These are phyloP conservation scores for Madurella mycetomatis DNA, from an alignment of 2,329 filamentous ascomycete species.

Conservation along the genomic window DNA sequence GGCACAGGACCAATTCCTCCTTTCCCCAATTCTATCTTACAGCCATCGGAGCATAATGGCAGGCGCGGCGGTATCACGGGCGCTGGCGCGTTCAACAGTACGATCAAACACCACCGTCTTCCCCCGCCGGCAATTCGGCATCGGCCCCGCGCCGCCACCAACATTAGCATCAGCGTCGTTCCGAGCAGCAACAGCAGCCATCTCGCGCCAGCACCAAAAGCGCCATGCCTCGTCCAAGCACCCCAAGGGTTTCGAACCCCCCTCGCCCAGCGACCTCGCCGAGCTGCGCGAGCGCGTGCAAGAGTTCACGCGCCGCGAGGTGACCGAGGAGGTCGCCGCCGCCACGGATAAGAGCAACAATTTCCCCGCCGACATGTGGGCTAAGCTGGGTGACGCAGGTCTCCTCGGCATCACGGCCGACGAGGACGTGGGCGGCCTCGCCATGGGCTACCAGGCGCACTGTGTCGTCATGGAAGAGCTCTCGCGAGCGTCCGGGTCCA, in stretches of 20 bases:
- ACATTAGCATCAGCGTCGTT: background rate
- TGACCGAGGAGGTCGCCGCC: conserved; percentile 75
- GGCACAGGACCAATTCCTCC: background rate
- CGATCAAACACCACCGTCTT: conserved; percentile 13
- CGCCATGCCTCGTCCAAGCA: conserved; percentile 58
- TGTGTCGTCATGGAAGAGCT: conserved; percentile 95
- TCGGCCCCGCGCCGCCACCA: conserved; percentile 4
- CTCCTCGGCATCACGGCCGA: conserved; percentile 92
- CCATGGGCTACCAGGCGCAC: conserved; percentile 94
- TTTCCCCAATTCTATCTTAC: conserved; percentile 2
- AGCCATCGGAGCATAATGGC: conserved; percentile 34
- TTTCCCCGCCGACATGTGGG: conserved; percentile 90
- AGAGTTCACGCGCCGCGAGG: conserved; percentile 85
- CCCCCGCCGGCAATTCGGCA: conserved; percentile 29
- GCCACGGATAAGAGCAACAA: conserved; percentile 80
- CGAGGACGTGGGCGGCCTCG: conserved; percentile 83
- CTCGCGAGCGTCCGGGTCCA: conserved; percentile 75
- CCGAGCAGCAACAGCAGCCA: conserved; percentile 26
- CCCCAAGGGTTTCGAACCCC: conserved; percentile 60
- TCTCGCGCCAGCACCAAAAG: conserved; percentile 24
- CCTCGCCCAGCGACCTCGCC: conserved; percentile 66
- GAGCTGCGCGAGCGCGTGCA: conserved; percentile 81
- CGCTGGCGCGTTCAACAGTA: conserved; percentile 29
- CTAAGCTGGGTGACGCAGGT: conserved; percentile 84
- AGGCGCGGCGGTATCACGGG: conserved; percentile 35